These are phyloP conservation scores for Lumnitzera littorea DNA, from an alignment of 345 rosid species.

Conservation along the genomic window DNA sequence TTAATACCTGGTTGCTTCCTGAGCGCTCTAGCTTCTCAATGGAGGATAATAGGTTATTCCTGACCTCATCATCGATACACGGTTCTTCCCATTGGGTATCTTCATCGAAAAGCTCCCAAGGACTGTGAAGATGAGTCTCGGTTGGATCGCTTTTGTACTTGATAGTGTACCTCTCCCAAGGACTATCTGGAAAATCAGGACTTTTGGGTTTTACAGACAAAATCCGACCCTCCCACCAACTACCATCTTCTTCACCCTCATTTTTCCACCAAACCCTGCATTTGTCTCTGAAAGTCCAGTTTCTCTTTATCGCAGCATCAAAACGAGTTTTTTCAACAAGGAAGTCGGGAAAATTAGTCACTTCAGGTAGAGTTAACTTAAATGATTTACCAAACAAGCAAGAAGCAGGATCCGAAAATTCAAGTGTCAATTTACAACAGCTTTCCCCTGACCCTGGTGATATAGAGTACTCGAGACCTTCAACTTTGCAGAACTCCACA, in stretches of 20 bases:
- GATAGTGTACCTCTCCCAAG: conserved; percentile 87
- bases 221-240: conserved; percentile 96
- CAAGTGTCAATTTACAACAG: conserved; percentile 92
- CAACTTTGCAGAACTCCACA: conserved; percentile 82
- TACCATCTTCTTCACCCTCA: conserved; percentile 75
- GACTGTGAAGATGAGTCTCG: conserved; percentile 81
- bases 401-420: conserved; percentile 65
- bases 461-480: conserved; percentile 75
- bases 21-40: conserved; percentile 58
- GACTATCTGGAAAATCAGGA: conserved; percentile 75
- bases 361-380: conserved; percentile 75
- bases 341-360: conserved; percentile 85
- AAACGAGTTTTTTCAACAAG: conserved; percentile 92
- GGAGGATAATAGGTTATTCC: conserved; percentile 45
- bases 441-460: conserved; percentile 93
- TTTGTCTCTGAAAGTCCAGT: conserved; percentile 88
- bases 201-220: conserved; percentile 62
- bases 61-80: conserved; percentile 47
- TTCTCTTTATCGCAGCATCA: conserved; percentile 65
- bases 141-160: conserved; percentile 74
- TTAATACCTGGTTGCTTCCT: conserved; percentile 47
- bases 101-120: conserved; percentile 96
- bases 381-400: conserved; percentile 42
- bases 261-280: conserved; percentile 98
- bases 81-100: conserved; percentile 68